Percentiles rank a stretch among this genome's conserved stretches.
Conservation (phyloP, 163 green algal genomes). For the Trebouxiophyceae sp. region DNA sequence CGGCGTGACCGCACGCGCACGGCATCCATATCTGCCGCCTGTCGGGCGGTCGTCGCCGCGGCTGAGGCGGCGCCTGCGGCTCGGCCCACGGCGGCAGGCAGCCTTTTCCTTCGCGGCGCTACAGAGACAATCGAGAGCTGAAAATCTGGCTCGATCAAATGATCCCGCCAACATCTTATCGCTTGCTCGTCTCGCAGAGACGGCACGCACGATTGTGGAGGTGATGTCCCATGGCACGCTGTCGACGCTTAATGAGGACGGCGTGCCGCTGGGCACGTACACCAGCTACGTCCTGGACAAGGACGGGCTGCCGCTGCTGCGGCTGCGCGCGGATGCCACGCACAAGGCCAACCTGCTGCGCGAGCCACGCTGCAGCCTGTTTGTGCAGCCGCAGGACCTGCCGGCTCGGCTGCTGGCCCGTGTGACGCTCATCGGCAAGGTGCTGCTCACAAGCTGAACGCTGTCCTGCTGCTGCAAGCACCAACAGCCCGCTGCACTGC, state of each 20-base stretch:
- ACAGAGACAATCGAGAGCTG: not conserved
- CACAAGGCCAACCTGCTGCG: slow-evolving; percentile 63
- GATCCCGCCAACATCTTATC: no score
- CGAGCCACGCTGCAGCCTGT: slow-evolving; percentile 57
- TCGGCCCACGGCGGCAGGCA: no score
- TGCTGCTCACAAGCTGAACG: no score
- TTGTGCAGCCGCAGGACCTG: slow-evolving; percentile 62
- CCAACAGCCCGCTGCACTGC: no score
- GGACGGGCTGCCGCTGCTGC: slow-evolving; percentile 60
- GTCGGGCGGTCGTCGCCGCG: no score
- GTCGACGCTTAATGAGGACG: slow-evolving; percentile 52
- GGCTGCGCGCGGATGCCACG: slow-evolving; percentile 47
- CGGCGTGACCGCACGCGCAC: no score
- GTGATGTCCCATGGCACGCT: slow-evolving; percentile 69
- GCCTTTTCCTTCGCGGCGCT: not conserved
- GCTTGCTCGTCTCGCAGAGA: slow-evolving; percentile 53
- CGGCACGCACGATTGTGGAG: slow-evolving; percentile 69
- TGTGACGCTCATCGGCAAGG: slow-evolving; percentile 65
- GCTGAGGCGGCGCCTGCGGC: no score
- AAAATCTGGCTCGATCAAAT: not conserved
- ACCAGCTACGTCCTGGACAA: slow-evolving; percentile 71
- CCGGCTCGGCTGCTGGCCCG: slow-evolving; percentile 65
- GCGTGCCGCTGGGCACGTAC: slow-evolving; percentile 68
- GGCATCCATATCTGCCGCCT: no score
- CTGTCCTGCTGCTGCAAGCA: no score